Evolutionary conservation across 371 early-diverging fungal species (phyloP).

Genomic region (Blakeslea trispora): DNA sequence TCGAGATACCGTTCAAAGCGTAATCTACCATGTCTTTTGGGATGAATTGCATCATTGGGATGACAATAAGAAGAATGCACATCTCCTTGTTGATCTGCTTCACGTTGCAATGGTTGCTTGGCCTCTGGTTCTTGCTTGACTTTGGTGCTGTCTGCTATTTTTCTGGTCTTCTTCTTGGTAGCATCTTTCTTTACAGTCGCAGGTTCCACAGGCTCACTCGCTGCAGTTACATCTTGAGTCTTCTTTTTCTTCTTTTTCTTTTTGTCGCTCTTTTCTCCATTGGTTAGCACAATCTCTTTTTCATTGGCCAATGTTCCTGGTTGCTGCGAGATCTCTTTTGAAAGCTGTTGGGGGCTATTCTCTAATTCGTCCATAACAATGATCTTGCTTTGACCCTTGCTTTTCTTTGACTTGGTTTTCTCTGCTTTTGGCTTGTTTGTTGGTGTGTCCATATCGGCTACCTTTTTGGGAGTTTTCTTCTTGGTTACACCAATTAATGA

Average conservation of each 20-base stretch:
- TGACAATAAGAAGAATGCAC: constrained; percentile 25
- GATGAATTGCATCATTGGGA: constrained; percentile 28
- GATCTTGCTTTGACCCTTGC: background rate
- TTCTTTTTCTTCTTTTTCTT: background rate
- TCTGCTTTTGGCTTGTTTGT: background rate
- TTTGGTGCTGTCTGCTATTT: background rate
- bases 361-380: background rate
- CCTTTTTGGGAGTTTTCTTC: constrained; percentile 9
- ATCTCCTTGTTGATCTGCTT: constrained; percentile 6
- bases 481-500: constrained; percentile 1
- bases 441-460: background rate
- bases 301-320: background rate
- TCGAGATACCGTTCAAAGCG: constrained; percentile 26
- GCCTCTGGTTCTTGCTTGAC: background rate
- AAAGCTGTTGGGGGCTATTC: too few species aligned
- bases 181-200: too few species aligned
- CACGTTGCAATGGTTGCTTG: too few species aligned
- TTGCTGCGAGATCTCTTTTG: background rate
- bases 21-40: constrained; percentile 9
- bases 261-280: background rate
- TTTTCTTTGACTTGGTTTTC: background rate
- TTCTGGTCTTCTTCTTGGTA: too few species aligned
- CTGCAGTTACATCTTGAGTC: background rate
- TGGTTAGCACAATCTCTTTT: background rate
- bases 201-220: background rate